Percentiles rank a stretch among this genome's conserved stretches.
These are phyloP conservation scores for Chlorociboria aeruginascens DNA, from an alignment of 495 filamentous ascomycete species.

Conservation along the genomic window DNA sequence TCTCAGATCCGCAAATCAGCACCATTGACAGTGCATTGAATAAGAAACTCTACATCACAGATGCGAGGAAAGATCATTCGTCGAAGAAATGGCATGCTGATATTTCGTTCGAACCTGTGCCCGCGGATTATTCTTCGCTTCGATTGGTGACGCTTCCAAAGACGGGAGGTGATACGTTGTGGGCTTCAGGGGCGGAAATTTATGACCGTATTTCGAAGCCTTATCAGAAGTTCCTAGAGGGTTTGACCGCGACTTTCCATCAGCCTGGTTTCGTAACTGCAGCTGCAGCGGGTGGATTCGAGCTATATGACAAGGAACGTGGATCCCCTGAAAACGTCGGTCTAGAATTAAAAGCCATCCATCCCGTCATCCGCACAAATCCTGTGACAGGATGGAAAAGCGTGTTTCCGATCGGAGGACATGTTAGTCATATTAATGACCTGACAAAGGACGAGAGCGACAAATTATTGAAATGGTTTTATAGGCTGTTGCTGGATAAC, in stretches of 20 bases:
- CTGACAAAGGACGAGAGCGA: constrained; percentile 52
- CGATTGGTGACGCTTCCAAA: constrained; percentile 49
- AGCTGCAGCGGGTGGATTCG: constrained; percentile 42
- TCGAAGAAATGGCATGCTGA: constrained; percentile 52
- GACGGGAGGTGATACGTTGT: constrained; percentile 62
- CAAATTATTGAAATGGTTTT: constrained; percentile 51
- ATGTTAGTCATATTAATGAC: constrained; percentile 53
- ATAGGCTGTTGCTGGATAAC: constrained; percentile 53
- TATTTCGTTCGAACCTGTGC: constrained; percentile 55
- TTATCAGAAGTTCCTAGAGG: constrained; percentile 55
- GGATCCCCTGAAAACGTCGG: constrained; percentile 62
- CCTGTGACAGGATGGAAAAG: constrained; percentile 72
- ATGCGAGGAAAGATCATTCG: constrained; percentile 24
- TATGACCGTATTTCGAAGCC: constrained; percentile 62
- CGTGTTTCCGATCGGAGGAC: constrained; percentile 53
- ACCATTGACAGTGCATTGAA: constrained; percentile 51
- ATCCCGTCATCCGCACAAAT: constrained; percentile 71
- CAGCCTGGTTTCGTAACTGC: constrained; percentile 46
- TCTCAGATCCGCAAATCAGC: constrained; percentile 59
- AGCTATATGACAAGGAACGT: constrained; percentile 40
- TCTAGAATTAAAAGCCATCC: constrained; percentile 45
- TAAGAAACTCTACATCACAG: constrained; percentile 41
- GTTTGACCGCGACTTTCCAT: constrained; percentile 52
- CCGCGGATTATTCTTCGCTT: constrained; percentile 53
- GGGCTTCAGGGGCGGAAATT: constrained; percentile 67